phyloP scores from a whole-genome alignment of 2,329 filamentous ascomycete species.

The Fusarium albosuccineum region DNA sequence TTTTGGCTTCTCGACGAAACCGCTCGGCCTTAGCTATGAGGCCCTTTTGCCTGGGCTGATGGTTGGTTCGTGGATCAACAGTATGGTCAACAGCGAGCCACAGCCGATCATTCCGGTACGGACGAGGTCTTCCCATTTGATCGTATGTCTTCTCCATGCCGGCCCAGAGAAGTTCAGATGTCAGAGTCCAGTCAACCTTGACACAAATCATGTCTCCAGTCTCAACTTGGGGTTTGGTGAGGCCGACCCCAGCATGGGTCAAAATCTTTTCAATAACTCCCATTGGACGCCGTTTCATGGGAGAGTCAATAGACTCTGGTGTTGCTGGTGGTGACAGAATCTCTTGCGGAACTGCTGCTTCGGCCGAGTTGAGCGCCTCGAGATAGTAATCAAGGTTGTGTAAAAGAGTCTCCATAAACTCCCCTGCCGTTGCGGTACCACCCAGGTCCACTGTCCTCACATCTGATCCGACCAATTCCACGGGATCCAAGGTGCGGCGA shows the following conservation, averaged over 20 bases:
- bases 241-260: slow-evolving; percentile 4
- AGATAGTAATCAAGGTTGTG: slow-evolving; percentile 28
- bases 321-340: background rate
- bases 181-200: slow-evolving; percentile 17
- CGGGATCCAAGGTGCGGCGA: slow-evolving; percentile 30
- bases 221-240: background rate
- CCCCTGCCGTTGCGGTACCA: slow-evolving; percentile 12
- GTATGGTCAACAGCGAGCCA: slow-evolving; percentile 65
- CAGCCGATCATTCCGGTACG: slow-evolving; percentile 64
- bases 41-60: slow-evolving; percentile 50
- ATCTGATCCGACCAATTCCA: slow-evolving; percentile 27
- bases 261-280: slow-evolving; percentile 10
- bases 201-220: slow-evolving; percentile 9
- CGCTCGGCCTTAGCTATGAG: slow-evolving; percentile 54
- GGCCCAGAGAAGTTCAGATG: slow-evolving; percentile 16
- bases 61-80: slow-evolving; percentile 59
- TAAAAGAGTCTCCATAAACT: slow-evolving; percentile 23
- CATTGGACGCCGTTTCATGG: background rate
- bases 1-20: slow-evolving; percentile 56
- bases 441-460: slow-evolving; percentile 21
- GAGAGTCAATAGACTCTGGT: background rate
- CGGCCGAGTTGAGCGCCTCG: slow-evolving; percentile 26
- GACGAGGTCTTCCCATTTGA: slow-evolving; percentile 54
- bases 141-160: slow-evolving; percentile 57
- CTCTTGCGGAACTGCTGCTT: background rate